Conservation (phyloP, 192 early-diverging fungal species). For the Umbelopsis sp. region DNA sequence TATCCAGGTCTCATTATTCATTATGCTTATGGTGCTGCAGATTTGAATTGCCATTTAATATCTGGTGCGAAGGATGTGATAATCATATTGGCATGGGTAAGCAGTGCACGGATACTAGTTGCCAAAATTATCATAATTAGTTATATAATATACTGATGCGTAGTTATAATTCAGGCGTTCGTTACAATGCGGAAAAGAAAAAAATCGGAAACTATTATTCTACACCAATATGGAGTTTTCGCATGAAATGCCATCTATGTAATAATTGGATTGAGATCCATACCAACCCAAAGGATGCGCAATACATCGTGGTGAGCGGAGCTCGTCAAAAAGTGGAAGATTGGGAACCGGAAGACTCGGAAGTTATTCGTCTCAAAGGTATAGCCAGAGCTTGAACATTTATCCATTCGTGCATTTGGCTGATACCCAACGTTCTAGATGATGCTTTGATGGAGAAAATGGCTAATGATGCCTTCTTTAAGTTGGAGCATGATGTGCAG, state of each 20-base stretch:
- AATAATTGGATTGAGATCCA: slow-evolving; percentile 85
- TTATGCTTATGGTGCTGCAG: slow-evolving; percentile 30
- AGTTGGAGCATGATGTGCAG: slow-evolving; percentile 60
- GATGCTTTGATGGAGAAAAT: slow-evolving; percentile 50
- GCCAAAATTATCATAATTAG: not conserved
- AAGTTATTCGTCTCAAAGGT: slow-evolving; percentile 66
- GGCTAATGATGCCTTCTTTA: slow-evolving; percentile 53
- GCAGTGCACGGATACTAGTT: not conserved
- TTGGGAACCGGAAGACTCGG: slow-evolving; percentile 68
- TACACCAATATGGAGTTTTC: slow-evolving; percentile 85
- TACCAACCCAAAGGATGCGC: slow-evolving; percentile 89
- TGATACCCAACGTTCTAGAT: slow-evolving; percentile 37
- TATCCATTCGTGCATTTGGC: slow-evolving; percentile 19
- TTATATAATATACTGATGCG: not conserved
- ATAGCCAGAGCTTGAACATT: not conserved
- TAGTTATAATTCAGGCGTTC: slow-evolving; percentile 59
- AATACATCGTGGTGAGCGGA: slow-evolving; percentile 70
- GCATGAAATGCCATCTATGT: slow-evolving; percentile 95
- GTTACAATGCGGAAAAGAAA: slow-evolving; percentile 96
- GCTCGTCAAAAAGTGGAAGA: slow-evolving; percentile 78
- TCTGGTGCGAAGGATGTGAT: slow-evolving; percentile 88
- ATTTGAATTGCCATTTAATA: slow-evolving; percentile 89
- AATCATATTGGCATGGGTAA: slow-evolving; percentile 84
- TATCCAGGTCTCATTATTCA: not conserved
- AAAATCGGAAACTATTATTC: slow-evolving; percentile 86